Base-by-base conservation (phyloP, 768 basidiomycete species). In the Russula virescens region DNA sequence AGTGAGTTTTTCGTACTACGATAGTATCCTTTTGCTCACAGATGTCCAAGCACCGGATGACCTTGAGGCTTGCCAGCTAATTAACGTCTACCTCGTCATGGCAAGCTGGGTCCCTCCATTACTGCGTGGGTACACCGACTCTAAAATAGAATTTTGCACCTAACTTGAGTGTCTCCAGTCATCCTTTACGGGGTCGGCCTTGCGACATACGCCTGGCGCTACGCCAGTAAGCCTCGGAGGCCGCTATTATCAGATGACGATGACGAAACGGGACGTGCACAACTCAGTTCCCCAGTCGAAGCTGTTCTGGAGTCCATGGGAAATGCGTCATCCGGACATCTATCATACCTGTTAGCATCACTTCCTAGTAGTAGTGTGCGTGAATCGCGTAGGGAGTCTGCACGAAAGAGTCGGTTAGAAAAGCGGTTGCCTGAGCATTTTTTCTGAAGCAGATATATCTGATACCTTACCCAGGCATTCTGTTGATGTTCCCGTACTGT, bases 71-170 rank as follows among this genome's bases (percentile, higher is more conserved):
- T 86, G 84, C 68, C 73, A 73, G 57, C 70, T 82, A 10, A 71
- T 84, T 42, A 77, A 78, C 58, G 68, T 79, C 6, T 84, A 77
- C 64, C 78, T 83, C 40, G 61, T 83, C 54, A 66, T 82, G 1
- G 77, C 75, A 46, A 81, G 77, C 66, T 86, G 85, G 85, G 67
- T 83, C 45, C 71, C 77, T 54, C 85, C 85, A 25, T 71, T 71
- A 3, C 69, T 85, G 47, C 71, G 85, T 86, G 28, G 35, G 65
- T 55, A 31, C 31, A 5, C 19, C 16, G 19, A 1, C 25, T 21
- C 25, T 21, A 18, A 35, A 31, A 26, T 26, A 43, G 49, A 6
- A 62, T 63, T 42, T 11, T 68, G 48, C 61, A 34, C 6, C 43
- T 60, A 9, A 50, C 19, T 13, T 18, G 13, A 28, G 9, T 28